phyloP scores from a whole-genome alignment of 441 rosid species.

The Croton laevigatus region DNA sequence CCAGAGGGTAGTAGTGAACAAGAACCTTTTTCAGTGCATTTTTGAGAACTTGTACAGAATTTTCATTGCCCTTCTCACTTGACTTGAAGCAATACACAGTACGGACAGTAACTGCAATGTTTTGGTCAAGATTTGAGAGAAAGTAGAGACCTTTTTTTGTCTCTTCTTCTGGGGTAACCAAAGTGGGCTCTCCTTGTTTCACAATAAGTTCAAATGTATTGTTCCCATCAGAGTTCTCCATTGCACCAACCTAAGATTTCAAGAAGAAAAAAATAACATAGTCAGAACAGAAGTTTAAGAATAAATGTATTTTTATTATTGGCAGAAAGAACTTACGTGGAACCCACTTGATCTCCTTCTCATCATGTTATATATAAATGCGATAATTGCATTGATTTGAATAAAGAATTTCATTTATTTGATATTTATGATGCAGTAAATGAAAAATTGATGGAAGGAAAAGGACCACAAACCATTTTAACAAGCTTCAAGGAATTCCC shows the following conservation, averaged over 20 bases:
- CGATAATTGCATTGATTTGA: too few relatives aligned
- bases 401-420: too few relatives aligned
- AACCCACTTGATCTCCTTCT: too few relatives aligned
- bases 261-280: constrained; percentile 17
- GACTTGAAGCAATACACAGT: constrained; percentile 82
- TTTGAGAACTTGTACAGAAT: constrained; percentile 58
- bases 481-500: background rate
- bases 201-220: constrained; percentile 41
- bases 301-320: background rate
- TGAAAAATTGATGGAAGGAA: constrained; percentile 13
- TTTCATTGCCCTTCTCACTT: constrained; percentile 56
- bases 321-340: too few relatives aligned
- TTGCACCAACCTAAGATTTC: constrained; percentile 25
- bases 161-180: constrained; percentile 69
- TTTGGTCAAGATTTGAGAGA: constrained; percentile 84
- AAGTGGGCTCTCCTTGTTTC: constrained; percentile 49
- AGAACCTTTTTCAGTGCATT: constrained; percentile 72
- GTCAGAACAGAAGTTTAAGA: background rate
- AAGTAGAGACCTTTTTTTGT: constrained; percentile 68
- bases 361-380: too few relatives aligned
- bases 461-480: constrained; percentile 28
- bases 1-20: constrained; percentile 81
- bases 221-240: constrained; percentile 38
- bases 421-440: background rate
- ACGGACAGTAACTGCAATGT: constrained; percentile 66